Percentiles rank a stretch among this genome's conserved stretches.
Evolutionary conservation across 768 basidiomycete species (phyloP).

Genomic region (Favolaschia claudopus): DNA sequence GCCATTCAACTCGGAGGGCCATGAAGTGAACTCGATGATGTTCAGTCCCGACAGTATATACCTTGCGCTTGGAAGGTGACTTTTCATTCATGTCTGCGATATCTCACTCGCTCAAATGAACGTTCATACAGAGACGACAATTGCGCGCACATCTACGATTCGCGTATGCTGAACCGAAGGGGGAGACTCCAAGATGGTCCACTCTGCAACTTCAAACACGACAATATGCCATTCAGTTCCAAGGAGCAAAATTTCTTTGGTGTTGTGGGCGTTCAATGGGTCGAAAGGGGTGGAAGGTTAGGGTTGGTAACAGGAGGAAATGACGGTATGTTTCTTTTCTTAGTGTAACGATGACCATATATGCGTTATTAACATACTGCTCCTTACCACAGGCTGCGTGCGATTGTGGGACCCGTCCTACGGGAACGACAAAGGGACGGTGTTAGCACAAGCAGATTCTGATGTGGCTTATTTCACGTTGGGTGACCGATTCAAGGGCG

Average conservation of each 20-base stretch:
- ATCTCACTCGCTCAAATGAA: background rate
- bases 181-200: no score
- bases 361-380: constrained; percentile 3
- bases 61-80: constrained; percentile 59
- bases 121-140: constrained; percentile 58
- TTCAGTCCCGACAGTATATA: constrained; percentile 71
- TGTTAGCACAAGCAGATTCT: constrained; percentile 60
- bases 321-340: constrained; percentile 56
- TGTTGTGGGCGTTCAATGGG: constrained; percentile 61
- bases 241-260: constrained; percentile 49
- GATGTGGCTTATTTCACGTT: constrained; percentile 68
- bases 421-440: constrained; percentile 52
- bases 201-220: constrained; percentile 61
- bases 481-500: constrained; percentile 60
- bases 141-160: constrained; percentile 66
- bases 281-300: constrained; percentile 48
- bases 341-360: background rate
- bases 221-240: constrained; percentile 39
- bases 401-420: constrained; percentile 68
- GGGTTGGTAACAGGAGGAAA: constrained; percentile 68
- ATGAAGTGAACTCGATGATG: constrained; percentile 54
- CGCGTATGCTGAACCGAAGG: constrained; percentile 57
- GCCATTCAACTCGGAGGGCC: constrained; percentile 42
- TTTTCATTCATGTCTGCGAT: background rate
- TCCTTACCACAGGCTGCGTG: constrained; percentile 80